phyloP scores from a whole-genome alignment of 2,329 filamentous ascomycete genomes.

The Cryphonectria radicalis region DNA sequence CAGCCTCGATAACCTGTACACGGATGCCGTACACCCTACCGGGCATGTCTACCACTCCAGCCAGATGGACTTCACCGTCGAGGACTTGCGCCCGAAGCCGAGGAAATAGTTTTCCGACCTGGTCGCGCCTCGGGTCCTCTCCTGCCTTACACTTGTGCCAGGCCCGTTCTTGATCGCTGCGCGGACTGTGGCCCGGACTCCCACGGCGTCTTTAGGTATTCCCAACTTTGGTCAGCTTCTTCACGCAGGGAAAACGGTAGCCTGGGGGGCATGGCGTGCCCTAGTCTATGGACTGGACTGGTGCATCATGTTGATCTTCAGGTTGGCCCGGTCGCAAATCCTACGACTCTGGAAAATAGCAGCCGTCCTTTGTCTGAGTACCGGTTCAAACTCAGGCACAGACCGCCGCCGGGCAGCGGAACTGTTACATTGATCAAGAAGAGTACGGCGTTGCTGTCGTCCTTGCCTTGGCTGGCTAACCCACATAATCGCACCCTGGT shows the following conservation, averaged over 20 bases:
- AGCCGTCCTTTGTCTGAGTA: neutral
- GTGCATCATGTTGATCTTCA: neutral
- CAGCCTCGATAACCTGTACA: conserved; percentile 72
- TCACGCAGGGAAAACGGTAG: neutral
- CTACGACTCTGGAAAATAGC: neutral
- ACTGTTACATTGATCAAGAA: neutral
- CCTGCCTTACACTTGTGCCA: neutral
- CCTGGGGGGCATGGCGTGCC: neutral
- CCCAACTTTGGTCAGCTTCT: neutral
- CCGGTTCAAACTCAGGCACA: neutral
- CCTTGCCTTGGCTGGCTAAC: neutral
- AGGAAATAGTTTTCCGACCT: conserved; percentile 5
- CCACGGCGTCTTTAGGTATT: neutral
- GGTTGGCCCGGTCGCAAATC: neutral
- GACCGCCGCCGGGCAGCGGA: neutral
- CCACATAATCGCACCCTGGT: neutral
- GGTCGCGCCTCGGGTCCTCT: neutral
- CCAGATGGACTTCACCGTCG: conserved; percentile 63
- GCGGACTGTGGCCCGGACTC: neutral
- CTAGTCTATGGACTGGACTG: neutral
- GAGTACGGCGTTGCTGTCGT: neutral
- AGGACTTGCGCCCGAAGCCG: conserved; percentile 50
- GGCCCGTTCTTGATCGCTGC: neutral
- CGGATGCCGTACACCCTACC: conserved; percentile 67
- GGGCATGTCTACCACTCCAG: conserved; percentile 74